phyloP scores from a whole-genome alignment of 352 stramenopile genomes.

The Blastocystis sp. region DNA sequence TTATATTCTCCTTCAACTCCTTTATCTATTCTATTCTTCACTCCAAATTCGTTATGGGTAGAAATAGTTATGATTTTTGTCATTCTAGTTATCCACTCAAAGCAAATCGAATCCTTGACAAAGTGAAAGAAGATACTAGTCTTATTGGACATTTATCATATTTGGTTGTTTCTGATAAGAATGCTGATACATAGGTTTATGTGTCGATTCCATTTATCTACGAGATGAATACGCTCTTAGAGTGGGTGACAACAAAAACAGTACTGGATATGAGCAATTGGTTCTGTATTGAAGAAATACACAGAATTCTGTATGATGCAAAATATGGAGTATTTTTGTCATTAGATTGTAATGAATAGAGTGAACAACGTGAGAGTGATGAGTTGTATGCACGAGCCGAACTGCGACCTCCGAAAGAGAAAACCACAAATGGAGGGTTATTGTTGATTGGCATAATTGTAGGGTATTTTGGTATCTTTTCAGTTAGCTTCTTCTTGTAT shows the following conservation, averaged over 20 bases:
- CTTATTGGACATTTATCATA: background rate
- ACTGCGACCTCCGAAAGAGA: background rate
- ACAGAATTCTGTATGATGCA: background rate
- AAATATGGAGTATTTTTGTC: background rate
- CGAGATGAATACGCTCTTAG: conserved; percentile 8
- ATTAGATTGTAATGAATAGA: background rate
- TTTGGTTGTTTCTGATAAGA: background rate
- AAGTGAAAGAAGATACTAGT: background rate
- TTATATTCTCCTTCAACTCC: conserved; percentile 4
- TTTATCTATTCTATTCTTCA: conserved; percentile 13
- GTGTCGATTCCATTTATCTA: conserved; percentile 23
- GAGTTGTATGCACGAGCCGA: background rate
- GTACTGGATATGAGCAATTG: background rate
- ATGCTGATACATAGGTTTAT: background rate
- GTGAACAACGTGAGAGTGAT: background rate
- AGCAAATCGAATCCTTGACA: background rate
- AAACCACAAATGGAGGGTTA: background rate
- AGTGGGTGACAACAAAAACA: background rate
- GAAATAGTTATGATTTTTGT: background rate
- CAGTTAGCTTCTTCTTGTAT: background rate
- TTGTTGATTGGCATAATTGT: conserved; percentile 13
- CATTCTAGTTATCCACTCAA: background rate
- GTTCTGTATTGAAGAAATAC: background rate
- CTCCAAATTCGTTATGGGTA: conserved; percentile 4
- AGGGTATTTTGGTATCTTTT: background rate